Base-by-base conservation (phyloP, 371 early-diverging fungal species). In the Mucor irregularis region DNA sequence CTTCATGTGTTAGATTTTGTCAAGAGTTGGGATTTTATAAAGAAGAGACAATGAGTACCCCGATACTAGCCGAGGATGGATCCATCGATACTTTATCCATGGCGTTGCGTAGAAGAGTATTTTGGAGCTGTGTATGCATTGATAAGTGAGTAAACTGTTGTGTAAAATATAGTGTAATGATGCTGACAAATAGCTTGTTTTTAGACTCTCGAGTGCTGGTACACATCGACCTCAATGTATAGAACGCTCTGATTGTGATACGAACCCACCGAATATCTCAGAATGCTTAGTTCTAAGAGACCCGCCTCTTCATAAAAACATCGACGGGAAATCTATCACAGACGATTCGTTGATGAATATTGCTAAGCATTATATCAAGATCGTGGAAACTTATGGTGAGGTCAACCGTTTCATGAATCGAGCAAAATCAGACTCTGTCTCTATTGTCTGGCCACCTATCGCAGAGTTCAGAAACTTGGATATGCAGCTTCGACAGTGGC, bases 1-100 rank as follows among this genome's bases (percentile, higher is more conserved):
- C n/a, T n/a, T n/a, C n/a, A n/a, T n/a, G n/a, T n/a, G n/a, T n/a
- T 44, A 83, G 87, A 45, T 74, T 78, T 42, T 80, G 82, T 39
- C 75, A 80, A 42, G 84, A 87, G 37, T 54, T 87, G 1, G 84
- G 81, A 3, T 55, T 82, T 33, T 76, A 87, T 56, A 78, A 77
- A 35, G 84, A 87, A 69, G 84, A 77, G 35, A 61, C 66, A 2
- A 33, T 69, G 14, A 57, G 62, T 45, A 35, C 45, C 11, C 78
- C 78, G 1, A 72, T 74, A 21, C 24, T 68, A 16, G 58, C 50
- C 11, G 50, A 70, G 19, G 70, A 70, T 56, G 78, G 78, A n/a
- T 67, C 58, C 3, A 55, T 77, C 1, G 76, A 79, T 42, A 72
- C 78, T 30, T 63, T 78, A 3, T 69, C 80, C 17, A 80, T 82